These are phyloP conservation scores for Prunus fruticosa DNA, from an alignment of 306 rosid species.

Conservation along the genomic window DNA sequence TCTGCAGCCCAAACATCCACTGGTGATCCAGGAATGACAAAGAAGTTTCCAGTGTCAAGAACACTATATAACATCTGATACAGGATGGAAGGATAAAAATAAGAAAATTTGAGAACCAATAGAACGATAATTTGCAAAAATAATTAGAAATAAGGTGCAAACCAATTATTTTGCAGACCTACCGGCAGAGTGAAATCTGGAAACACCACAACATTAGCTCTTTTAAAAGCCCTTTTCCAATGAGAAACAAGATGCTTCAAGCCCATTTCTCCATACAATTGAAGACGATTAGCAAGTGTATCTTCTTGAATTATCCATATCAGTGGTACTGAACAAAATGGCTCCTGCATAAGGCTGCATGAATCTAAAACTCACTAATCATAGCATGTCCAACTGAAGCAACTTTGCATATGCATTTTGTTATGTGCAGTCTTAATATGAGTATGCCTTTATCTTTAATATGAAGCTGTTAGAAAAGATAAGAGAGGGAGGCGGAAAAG, in stretches of 20 bases:
- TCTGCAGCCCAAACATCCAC: slow-evolving; percentile 83
- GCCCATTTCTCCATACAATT: slow-evolving; percentile 64
- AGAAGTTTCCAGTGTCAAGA: slow-evolving; percentile 90
- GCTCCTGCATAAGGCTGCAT: slow-evolving; percentile 99
- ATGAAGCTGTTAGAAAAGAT: background rate
- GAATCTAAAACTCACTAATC: slow-evolving; percentile 76
- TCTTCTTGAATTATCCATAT: slow-evolving; percentile 97
- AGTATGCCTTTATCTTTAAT: background rate
- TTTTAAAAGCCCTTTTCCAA: slow-evolving; percentile 76
- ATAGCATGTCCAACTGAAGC: slow-evolving; percentile 43
- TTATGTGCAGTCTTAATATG: background rate
- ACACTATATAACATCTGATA: slow-evolving; percentile 84
- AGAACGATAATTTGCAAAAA: slow-evolving; percentile 21
- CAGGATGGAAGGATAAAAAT: slow-evolving; percentile 20
- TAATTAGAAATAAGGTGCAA: slow-evolving; percentile 13
- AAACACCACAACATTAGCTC: slow-evolving; percentile 83
- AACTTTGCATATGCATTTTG: slow-evolving; percentile 3
- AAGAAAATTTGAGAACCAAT: slow-evolving; percentile 33
- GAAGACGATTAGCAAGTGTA: slow-evolving; percentile 77
- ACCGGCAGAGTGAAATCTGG: slow-evolving; percentile 93
- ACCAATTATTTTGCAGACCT: slow-evolving; percentile 20
- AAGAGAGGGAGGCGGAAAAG: no score
- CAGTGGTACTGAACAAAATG: slow-evolving; percentile 86
- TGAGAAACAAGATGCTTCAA: slow-evolving; percentile 71
- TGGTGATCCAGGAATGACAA: slow-evolving; percentile 95